phyloP scores from a whole-genome alignment of 495 filamentous ascomycete genomes.

The Monascus purpureus region DNA sequence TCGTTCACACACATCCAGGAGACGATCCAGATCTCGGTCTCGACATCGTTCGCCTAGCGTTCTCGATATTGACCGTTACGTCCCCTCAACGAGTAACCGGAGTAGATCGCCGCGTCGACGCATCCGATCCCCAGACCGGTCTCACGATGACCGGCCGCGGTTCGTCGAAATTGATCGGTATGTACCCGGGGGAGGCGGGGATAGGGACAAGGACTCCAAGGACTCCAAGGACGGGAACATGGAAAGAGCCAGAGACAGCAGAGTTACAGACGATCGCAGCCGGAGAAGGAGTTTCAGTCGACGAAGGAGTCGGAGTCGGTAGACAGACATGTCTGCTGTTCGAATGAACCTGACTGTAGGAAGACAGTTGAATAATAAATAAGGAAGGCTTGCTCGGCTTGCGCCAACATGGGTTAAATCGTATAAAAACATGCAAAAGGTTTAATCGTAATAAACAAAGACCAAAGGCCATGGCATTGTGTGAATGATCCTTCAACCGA shows the following conservation, averaged over 20 bases:
- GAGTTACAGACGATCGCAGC: conserved; percentile 7
- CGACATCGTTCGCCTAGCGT: conserved; percentile 15
- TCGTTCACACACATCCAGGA: conserved; percentile 10
- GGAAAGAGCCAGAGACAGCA: conserved; percentile 19
- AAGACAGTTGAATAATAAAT: no score
- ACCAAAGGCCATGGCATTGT: no score
- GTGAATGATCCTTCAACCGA: no score
- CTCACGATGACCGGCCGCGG: conserved; percentile 5
- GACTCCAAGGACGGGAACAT: conserved; percentile 15
- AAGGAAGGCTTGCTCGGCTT: no score
- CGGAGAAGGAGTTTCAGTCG: conserved; percentile 9
- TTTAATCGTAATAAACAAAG: no score
- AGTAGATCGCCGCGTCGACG: conserved; percentile 32
- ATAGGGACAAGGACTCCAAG: conserved; percentile 2
- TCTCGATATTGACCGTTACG: conserved; percentile 37
- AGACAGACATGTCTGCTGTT: neutral
- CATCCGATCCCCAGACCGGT: conserved; percentile 22
- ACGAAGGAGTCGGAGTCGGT: conserved; percentile 7
- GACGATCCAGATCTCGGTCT: conserved; percentile 15
- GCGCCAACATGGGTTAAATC: no score
- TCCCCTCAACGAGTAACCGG: conserved; percentile 29
- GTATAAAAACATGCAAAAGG: no score
- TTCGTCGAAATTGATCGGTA: conserved; percentile 40
- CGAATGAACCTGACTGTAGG: no score
- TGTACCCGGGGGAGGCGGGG: conserved; percentile 26